phyloP scores from a whole-genome alignment of 257 asterid species.

The Solanum pinnatisectum region DNA sequence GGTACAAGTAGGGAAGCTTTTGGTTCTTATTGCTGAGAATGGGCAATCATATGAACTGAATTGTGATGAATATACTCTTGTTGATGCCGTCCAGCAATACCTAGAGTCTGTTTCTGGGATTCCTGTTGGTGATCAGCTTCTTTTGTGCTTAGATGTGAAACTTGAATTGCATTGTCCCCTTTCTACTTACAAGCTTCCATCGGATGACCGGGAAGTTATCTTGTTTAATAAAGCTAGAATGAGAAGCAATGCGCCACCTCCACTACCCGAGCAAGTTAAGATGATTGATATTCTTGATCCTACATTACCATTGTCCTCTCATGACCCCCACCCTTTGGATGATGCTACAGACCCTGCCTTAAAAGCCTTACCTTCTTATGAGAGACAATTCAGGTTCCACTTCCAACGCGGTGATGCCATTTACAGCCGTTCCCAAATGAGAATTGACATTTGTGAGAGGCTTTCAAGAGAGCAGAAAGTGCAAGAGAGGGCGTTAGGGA shows the following conservation, averaged over 20 bases:
- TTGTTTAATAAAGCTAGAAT: slow-evolving; percentile 73
- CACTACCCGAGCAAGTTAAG: slow-evolving; percentile 50
- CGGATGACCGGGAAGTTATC: slow-evolving; percentile 63
- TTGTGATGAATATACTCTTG: slow-evolving; percentile 63
- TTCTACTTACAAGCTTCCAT: slow-evolving; percentile 68
- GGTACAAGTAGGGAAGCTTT: slow-evolving; percentile 66
- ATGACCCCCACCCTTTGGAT: slow-evolving; percentile 64
- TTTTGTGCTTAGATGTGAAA: slow-evolving; percentile 81
- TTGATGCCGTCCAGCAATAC: slow-evolving; percentile 59
- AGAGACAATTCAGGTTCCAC: slow-evolving; percentile 86
- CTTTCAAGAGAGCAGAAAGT: slow-evolving; percentile 74
- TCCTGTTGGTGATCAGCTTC: slow-evolving; percentile 65
- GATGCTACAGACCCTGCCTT: slow-evolving; percentile 88
- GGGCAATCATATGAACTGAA: slow-evolving; percentile 69
- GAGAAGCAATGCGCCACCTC: slow-evolving; percentile 60
- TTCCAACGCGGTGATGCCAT: slow-evolving; percentile 73
- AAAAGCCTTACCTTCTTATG: slow-evolving; percentile 82
- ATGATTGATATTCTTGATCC: slow-evolving; percentile 58
- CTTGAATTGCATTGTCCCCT: slow-evolving; percentile 63
- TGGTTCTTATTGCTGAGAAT: slow-evolving; percentile 77
- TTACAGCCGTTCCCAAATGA: slow-evolving; percentile 53
- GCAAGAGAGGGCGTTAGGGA: slow-evolving; percentile 88
- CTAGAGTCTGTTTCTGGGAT: slow-evolving; percentile 57
- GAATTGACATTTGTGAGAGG: slow-evolving; percentile 48
- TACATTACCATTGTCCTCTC: slow-evolving; percentile 35